Evolutionary conservation across 2,329 filamentous ascomycete species (phyloP).

Genomic region (Zymoseptoria brevis): DNA sequence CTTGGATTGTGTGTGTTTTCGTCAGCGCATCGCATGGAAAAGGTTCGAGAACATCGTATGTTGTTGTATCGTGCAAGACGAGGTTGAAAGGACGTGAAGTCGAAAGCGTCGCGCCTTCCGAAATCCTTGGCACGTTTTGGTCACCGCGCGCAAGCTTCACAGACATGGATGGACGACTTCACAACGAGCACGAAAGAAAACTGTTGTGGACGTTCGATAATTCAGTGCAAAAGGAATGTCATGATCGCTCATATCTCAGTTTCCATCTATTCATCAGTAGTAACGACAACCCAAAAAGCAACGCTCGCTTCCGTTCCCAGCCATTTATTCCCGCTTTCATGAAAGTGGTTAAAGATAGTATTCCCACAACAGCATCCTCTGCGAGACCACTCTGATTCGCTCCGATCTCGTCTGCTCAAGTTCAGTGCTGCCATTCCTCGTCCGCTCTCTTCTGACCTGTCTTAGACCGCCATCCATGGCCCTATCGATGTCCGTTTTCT

Average conservation of each 20-base stretch:
- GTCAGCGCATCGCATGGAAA: neutral
- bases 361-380: neutral
- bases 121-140: neutral
- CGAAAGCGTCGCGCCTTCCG: neutral
- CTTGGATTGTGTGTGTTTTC: neutral
- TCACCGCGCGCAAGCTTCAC: neutral
- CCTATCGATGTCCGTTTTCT: constrained; percentile 18
- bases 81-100: neutral
- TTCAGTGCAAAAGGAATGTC: neutral
- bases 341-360: neutral
- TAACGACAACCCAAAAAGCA: neutral
- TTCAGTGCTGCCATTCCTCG: neutral
- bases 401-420: neutral
- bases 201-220: too few species aligned
- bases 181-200: too few species aligned
- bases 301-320: constrained; percentile 3
- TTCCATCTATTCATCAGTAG: constrained; percentile 2
- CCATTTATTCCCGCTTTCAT: neutral
- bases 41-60: neutral
- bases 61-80: neutral
- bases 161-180: too few species aligned
- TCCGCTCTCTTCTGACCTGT: too few species aligned
- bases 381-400: neutral
- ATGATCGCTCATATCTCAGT: neutral
- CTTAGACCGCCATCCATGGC: neutral